Evolutionary conservation across 805 yeast species (phyloP), one percentile per base, ranked within the genome.

Genomic region (Pichia paraexigua): DNA sequence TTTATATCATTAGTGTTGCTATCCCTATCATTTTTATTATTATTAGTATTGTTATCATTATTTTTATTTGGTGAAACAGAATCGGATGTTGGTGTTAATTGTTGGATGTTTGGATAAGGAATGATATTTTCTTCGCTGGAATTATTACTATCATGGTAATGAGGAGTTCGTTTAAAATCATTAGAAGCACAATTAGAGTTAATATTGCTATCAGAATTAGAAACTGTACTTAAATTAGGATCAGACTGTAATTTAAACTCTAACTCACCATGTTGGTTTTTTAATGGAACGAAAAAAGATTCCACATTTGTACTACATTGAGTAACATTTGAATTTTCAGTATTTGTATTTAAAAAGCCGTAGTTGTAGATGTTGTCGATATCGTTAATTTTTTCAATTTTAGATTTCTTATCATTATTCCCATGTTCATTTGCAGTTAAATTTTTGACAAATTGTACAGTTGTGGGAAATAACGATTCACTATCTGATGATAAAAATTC

Each of bases 251-350:
- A 72, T 17, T 73, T 72, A 79, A 84, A 81, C 51, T 78, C 82
- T 17, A 80, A 71, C 55, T 78, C 80, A 3, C 85, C 87, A 35
- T 72, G 70, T 17, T 63, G 65, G 58, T 78, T 79, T 46, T 74
- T 76, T 55, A 73, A 70, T 5, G 83, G 80, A n/a, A 77, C 63
- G 44, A 78, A 67, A 48, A 77, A 69, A 2, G 82, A 69, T 39
- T 78, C 70, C 2, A 18, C 13, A 12, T 48, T 46, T 12, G 83
- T 78, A 27, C 84, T 76, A 60, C 85, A 80, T 44, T 54, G 56
- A 25, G 41, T 55, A 20, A 47, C 47, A 2, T 35, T 50, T 7
- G 32, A 20, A 15, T 17, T 17, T n/a, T 21, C 37, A 27, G 18
- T 2, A 20, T 45, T 20, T 30, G 37, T n/a, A 17, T 5, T 35